Conservation (phyloP, 2,329 filamentous ascomycete genomes). For the Xylariaceae sp. region DNA sequence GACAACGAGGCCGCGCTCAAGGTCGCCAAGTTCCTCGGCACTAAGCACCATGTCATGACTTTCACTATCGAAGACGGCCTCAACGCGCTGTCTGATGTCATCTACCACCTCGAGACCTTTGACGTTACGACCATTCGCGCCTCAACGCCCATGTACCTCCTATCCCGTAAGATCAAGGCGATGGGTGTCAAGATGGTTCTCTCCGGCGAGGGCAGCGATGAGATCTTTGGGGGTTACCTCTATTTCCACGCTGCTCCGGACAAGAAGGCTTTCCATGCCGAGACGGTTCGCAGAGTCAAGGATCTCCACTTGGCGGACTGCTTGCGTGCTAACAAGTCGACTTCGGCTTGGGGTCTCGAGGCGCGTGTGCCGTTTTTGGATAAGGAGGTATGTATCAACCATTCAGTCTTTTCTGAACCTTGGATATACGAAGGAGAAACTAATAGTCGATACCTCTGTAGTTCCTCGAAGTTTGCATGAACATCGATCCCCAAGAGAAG, state of each 20-base stretch:
- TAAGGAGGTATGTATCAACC: conserved; percentile 61
- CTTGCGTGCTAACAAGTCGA: conserved; percentile 97
- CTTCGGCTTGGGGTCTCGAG: conserved; percentile 95
- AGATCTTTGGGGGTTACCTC: conserved; percentile 97
- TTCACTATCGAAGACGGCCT: conserved; percentile 97
- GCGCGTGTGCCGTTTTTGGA: conserved; percentile 97
- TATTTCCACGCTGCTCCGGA: conserved; percentile 96
- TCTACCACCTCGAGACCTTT: conserved; percentile 96
- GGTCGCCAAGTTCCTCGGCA: conserved; percentile 94
- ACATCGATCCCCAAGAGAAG: conserved; percentile 91
- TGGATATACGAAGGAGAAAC: neutral
- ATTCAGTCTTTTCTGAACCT: conserved; percentile 13
- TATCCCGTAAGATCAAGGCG: conserved; percentile 98
- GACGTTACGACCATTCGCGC: conserved; percentile 98
- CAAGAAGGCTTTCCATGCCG: conserved; percentile 89
- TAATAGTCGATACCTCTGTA: no score
- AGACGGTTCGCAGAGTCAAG: conserved; percentile 91
- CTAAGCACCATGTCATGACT: conserved; percentile 96
- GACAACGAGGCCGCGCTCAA: conserved; percentile 89
- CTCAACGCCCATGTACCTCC: conserved; percentile 96
- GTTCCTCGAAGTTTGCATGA: conserved; percentile 91
- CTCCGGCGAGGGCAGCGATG: conserved; percentile 92
- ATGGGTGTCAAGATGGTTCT: conserved; percentile 99
- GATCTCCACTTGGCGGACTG: conserved; percentile 96
- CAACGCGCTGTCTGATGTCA: conserved; percentile 94